Evolutionary conservation across 148 eudicot species (phyloP), one percentile per base, ranked within the genome.

Genomic region (Rhododendron ferrugineum): DNA sequence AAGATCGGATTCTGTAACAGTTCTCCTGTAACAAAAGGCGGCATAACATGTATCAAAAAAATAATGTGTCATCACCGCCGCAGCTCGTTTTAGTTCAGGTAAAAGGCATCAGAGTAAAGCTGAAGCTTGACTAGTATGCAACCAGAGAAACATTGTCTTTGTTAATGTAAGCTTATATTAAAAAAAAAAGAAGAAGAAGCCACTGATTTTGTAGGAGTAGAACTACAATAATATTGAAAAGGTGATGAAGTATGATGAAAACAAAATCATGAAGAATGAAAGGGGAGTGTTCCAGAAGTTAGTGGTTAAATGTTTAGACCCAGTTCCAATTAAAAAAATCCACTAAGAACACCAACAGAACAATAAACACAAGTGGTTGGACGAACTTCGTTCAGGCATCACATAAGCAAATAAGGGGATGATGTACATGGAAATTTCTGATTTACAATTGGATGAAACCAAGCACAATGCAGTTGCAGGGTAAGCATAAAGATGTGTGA

Each of bases 121-220:
- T 54, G 44, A 80, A 52, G 83, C 83, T 80, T 80, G 83, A 80
- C 22, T 54, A 80, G 83, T 20, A 56, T 47, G 30, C 68, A 54
- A 80, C 22, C 28, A 80, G 14, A 52, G 60, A 54, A 81, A 20
- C 28, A 18, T 34, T 26, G 60, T 13, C 15, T 42, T 42, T 15
- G n/a, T 49, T 16, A 11, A 49, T 78, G 60, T 11, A 37, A 26
- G 37, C 26, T 37, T 49, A 0, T 79, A 78, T 37, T 23, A 26
- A 46, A 44, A n/a, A 36, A 76, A 14, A 2, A 18, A 50, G n/a
- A n/a, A n/a, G n/a, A 49, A 16, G 2, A 44, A 78, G 46, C 26
- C 44, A 52, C 64, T 9, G 15, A 46, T 60, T 60, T 6, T 36
- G 37, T 14, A 22, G 83, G 30, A 37, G 44, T 34, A 81, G 60